Percentiles rank a stretch among this genome's conserved stretches.
Evolutionary conservation across 257 asterid species (phyloP).

Genomic region (Nyctanthes arbortristis): DNA sequence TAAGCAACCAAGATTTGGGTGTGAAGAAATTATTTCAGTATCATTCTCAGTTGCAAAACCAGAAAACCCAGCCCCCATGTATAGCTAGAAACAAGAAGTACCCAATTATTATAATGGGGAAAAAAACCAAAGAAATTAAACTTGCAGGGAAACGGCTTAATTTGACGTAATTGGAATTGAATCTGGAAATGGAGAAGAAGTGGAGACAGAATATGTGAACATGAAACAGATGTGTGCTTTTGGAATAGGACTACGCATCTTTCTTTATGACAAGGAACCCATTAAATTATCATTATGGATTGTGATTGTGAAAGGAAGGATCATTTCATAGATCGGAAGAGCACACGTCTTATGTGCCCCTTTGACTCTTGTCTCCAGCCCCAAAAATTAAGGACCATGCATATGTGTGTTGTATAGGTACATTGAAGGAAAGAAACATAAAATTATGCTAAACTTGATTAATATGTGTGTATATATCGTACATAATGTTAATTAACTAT

Average conservation of each 20-base stretch:
- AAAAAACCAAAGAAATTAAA: background rate
- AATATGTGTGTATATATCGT: background rate
- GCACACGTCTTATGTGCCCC: background rate
- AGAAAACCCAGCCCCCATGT: conserved; percentile 1
- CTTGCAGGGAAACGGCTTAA: background rate
- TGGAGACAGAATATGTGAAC: background rate
- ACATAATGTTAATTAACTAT: no score
- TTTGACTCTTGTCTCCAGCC: no score
- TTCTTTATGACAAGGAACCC: background rate
- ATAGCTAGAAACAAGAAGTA: background rate
- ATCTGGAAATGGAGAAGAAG: background rate
- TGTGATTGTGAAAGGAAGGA: no score
- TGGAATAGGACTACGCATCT: conserved; percentile 7
- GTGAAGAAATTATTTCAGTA: background rate
- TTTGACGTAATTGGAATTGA: background rate
- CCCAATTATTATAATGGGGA: background rate
- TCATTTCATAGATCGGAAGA: background rate
- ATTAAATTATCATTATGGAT: conserved; percentile 5
- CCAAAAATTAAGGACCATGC: no score
- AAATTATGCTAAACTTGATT: background rate
- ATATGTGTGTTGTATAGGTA: no score
- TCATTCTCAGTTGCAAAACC: background rate
- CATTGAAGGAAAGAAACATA: no score
- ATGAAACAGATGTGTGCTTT: background rate
- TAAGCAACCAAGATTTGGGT: no score